These are phyloP conservation scores for Phanerochaete sordida DNA, from an alignment of 768 basidiomycete species.

Conservation along the genomic window DNA sequence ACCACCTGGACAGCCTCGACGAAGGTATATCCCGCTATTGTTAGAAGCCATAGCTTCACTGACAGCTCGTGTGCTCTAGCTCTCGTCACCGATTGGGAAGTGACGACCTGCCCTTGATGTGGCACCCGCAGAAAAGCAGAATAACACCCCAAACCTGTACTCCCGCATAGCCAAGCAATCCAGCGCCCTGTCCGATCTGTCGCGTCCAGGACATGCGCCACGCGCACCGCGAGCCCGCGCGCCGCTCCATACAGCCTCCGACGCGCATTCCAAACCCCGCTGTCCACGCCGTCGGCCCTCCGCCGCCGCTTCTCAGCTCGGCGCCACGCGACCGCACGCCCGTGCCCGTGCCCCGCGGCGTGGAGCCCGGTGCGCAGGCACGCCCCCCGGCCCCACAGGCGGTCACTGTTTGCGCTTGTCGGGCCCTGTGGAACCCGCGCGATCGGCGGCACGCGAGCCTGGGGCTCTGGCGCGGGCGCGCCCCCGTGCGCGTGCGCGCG, in stretches of 20 bases:
- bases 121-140: neutral
- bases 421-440: neutral
- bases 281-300: neutral
- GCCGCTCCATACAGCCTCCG: neutral
- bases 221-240: neutral
- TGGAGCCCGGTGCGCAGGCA: neutral
- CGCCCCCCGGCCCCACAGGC: neutral
- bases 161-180: too few relatives aligned
- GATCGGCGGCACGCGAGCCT: neutral
- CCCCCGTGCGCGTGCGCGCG: neutral
- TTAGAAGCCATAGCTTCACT: neutral
- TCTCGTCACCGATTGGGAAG: constrained; percentile 27
- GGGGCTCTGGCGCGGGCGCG: neutral
- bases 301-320: neutral
- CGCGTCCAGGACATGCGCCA: too few relatives aligned
- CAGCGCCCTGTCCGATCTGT: too few relatives aligned
- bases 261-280: neutral
- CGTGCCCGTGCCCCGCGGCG: neutral
- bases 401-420: neutral
- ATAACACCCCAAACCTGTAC: too few relatives aligned
- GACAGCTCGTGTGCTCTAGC: constrained; percentile 6
- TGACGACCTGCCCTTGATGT: constrained; percentile 19
- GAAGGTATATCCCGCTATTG: constrained; percentile 37
- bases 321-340: neutral
- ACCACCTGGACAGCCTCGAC: constrained; percentile 47